phyloP scores from a whole-genome alignment of 2,329 filamentous ascomycete genomes.

The Aspergillus floridensis region DNA sequence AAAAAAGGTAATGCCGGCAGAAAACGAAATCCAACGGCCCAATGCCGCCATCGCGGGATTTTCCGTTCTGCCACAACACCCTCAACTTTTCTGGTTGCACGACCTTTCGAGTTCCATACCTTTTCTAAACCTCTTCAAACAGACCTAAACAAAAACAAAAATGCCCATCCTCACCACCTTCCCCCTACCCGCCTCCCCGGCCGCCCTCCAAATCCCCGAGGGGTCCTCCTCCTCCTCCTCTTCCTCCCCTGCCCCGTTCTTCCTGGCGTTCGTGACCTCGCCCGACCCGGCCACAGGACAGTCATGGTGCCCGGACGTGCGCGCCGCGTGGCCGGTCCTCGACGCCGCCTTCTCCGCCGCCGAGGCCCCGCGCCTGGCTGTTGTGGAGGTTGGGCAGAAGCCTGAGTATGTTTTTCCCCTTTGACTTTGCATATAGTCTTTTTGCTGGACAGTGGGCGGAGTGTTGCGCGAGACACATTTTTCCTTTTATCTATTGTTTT shows the following conservation, averaged over 20 bases:
- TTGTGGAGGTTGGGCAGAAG: slow-evolving; percentile 38
- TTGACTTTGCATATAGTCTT: too few species aligned
- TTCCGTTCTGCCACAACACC: not conserved
- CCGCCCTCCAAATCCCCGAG: not conserved
- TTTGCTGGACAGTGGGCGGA: not conserved
- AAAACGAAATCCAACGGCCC: not conserved
- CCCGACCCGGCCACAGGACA: slow-evolving; percentile 34
- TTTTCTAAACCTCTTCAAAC: too few species aligned
- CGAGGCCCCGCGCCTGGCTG: slow-evolving; percentile 24
- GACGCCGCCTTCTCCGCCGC: slow-evolving; percentile 28
- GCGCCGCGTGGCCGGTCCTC: slow-evolving; percentile 36
- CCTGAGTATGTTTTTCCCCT: slow-evolving; percentile 28
- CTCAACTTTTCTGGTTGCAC: too few species aligned
- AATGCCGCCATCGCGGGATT: not conserved
- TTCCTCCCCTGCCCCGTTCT: slow-evolving; percentile 23
- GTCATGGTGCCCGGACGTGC: slow-evolving; percentile 44
- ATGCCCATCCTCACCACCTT: slow-evolving; percentile 32
- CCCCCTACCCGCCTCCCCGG: slow-evolving; percentile 16
- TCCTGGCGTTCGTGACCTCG: slow-evolving; percentile 40
- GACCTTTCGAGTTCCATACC: too few species aligned
- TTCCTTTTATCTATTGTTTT: too few species aligned
- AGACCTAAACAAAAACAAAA: not conserved
- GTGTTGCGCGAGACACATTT: too few species aligned
- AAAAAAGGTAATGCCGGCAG: not conserved
- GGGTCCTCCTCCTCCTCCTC: slow-evolving; percentile 29